Conservation (phyloP, 306 rosid species). For the Trichosanthes cucumerina region DNA sequence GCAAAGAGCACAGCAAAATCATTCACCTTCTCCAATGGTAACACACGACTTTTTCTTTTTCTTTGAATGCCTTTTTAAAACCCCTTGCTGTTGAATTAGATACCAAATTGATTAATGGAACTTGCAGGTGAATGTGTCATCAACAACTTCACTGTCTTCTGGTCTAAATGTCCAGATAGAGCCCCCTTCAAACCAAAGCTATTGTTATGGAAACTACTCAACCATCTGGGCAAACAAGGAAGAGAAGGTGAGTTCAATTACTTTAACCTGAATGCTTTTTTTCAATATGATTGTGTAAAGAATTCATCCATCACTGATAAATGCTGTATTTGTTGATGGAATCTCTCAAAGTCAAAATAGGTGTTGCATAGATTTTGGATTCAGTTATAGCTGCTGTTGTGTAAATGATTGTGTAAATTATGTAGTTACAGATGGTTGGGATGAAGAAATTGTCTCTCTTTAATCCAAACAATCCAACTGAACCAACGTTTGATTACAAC, state of each 20-base stretch:
- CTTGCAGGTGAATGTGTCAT: constrained; percentile 51
- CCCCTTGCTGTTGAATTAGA: not conserved
- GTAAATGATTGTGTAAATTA: constrained; percentile 5
- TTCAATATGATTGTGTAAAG: not conserved
- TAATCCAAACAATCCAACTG: constrained; percentile 33
- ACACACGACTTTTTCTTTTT: not conserved
- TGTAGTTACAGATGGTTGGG: constrained; percentile 40
- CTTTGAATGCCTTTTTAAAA: not conserved
- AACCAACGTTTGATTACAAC: constrained; percentile 29
- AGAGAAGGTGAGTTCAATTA: constrained; percentile 39
- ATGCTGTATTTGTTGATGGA: not conserved
- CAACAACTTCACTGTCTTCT: constrained; percentile 25
- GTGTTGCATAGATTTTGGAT: not conserved
- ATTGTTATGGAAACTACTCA: constrained; percentile 19
- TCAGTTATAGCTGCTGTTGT: not conserved
- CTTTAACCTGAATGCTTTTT: not conserved
- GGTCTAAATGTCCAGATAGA: constrained; percentile 39
- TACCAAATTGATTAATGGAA: constrained; percentile 15
- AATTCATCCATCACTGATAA: not conserved
- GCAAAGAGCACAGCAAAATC: constrained; percentile 35
- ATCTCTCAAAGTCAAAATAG: not conserved
- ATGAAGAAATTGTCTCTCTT: constrained; percentile 54
- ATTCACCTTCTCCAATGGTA: constrained; percentile 42
- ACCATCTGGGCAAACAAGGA: constrained; percentile 24
- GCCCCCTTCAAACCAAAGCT: constrained; percentile 99